Evolutionary conservation across 805 yeast genomes (phyloP).

Genomic region (Vanderwaltozyma tropicalis): DNA sequence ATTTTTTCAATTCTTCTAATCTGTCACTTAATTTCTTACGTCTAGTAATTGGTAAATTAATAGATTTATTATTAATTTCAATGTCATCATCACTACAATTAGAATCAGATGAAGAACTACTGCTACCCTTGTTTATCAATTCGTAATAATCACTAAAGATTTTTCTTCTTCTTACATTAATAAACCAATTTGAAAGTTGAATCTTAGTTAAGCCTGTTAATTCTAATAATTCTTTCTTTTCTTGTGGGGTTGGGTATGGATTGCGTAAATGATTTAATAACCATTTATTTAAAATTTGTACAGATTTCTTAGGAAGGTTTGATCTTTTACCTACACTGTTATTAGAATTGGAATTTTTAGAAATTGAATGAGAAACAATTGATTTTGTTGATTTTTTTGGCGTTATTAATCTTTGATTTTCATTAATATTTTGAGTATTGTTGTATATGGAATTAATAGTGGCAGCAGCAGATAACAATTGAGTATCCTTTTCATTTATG

Average conservation of each 20-base stretch:
- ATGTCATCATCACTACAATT: not conserved
- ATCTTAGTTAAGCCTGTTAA: conserved; percentile 72
- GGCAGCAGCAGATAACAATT: conserved; percentile 2
- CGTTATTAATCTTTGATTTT: too few species aligned
- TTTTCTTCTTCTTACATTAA: conserved; percentile 74
- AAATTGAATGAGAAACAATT: not conserved
- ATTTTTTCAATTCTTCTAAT: conserved; percentile 24
- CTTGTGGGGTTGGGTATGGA: conserved; percentile 78
- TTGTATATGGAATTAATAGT: conserved; percentile 2
- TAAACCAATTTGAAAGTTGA: conserved; percentile 80
- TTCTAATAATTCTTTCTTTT: conserved; percentile 56
- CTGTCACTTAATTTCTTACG: conserved; percentile 28
- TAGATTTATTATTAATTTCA: not conserved
- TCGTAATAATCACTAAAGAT: conserved; percentile 32
- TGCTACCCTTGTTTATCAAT: conserved; percentile 3
- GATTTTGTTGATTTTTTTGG: not conserved
- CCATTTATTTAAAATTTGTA: conserved; percentile 65
- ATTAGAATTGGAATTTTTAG: not conserved
- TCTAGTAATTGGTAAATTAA: conserved; percentile 11
- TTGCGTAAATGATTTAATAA: conserved; percentile 61
- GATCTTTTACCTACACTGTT: conserved; percentile 37
- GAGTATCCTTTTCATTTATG: conserved; percentile 1
- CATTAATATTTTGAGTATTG: not conserved
- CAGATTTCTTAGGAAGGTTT: conserved; percentile 70
- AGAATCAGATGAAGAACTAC: not conserved